These are phyloP conservation scores for Aspergillus sp. DNA, from an alignment of 2,329 filamentous ascomycete genomes.

Conservation along the genomic window DNA sequence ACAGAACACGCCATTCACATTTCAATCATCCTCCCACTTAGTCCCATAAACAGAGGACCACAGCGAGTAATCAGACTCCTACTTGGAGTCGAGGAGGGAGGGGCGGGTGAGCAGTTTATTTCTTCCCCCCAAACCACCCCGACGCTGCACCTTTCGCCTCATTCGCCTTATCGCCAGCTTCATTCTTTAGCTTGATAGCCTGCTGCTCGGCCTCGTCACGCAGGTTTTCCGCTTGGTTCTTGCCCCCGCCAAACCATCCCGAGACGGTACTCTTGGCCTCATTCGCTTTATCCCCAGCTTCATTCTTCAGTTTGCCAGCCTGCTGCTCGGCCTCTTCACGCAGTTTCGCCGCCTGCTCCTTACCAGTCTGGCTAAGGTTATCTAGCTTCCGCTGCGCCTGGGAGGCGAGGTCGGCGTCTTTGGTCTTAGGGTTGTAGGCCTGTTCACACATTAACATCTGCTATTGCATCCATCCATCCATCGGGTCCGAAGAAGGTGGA, in stretches of 20 bases:
- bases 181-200: constrained; percentile 67
- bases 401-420: constrained; percentile 37
- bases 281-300: constrained; percentile 72
- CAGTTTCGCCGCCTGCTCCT: constrained; percentile 59
- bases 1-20: too few species aligned
- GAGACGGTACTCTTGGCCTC: constrained; percentile 84
- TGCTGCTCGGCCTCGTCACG: constrained; percentile 55
- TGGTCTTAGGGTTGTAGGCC: constrained; percentile 61
- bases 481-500: neutral
- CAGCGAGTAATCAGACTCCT: neutral
- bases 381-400: constrained; percentile 58
- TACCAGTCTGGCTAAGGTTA: constrained; percentile 51
- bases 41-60: too few species aligned
- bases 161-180: constrained; percentile 72
- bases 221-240: constrained; percentile 53
- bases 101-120: constrained; percentile 4
- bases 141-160: constrained; percentile 83
- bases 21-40: too few species aligned
- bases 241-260: constrained; percentile 71
- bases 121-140: constrained; percentile 71
- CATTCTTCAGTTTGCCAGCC: constrained; percentile 67
- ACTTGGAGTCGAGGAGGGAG: neutral
- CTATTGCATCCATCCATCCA: neutral
- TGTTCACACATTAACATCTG: constrained; percentile 29
- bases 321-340: constrained; percentile 55